Evolutionary conservation across 164 flowering plant species (phyloP).

Genomic region (Magnolia changhungtana): DNA sequence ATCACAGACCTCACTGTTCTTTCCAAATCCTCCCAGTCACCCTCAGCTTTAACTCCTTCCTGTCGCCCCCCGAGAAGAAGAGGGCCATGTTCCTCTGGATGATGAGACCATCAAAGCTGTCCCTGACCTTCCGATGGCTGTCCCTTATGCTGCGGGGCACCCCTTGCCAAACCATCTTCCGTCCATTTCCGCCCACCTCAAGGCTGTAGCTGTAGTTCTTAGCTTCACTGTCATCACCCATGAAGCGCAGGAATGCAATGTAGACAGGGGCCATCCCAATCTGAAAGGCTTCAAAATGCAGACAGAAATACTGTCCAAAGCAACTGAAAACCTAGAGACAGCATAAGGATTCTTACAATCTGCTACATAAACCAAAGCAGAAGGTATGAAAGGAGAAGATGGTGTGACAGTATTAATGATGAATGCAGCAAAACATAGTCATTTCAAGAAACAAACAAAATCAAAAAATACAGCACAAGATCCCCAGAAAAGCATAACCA

Average conservation of each 20-base stretch:
- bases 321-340: slow-evolving; percentile 57
- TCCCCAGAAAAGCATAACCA: neutral
- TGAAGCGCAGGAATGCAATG: slow-evolving; percentile 57
- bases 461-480: neutral
- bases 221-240: slow-evolving; percentile 61
- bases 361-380: slow-evolving; percentile 14
- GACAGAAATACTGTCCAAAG: slow-evolving; percentile 59
- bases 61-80: slow-evolving; percentile 58
- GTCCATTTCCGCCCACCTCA: slow-evolving; percentile 57
- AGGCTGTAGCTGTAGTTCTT: slow-evolving; percentile 56
- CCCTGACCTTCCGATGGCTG: slow-evolving; percentile 57
- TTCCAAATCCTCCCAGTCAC: slow-evolving; percentile 67
- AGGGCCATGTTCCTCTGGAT: slow-evolving; percentile 60
- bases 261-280: slow-evolving; percentile 56
- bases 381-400: neutral
- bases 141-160: slow-evolving; percentile 60
- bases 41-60: slow-evolving; percentile 53
- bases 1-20: slow-evolving; percentile 27
- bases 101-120: slow-evolving; percentile 59
- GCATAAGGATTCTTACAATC: slow-evolving; percentile 18
- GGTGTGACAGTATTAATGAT: neutral
- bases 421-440: neutral
- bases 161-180: slow-evolving; percentile 58
- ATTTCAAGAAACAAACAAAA: neutral
- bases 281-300: slow-evolving; percentile 65